Base-by-base conservation (phyloP, 2,329 filamentous ascomycete species). In the Bipolaris sorokiniana region DNA sequence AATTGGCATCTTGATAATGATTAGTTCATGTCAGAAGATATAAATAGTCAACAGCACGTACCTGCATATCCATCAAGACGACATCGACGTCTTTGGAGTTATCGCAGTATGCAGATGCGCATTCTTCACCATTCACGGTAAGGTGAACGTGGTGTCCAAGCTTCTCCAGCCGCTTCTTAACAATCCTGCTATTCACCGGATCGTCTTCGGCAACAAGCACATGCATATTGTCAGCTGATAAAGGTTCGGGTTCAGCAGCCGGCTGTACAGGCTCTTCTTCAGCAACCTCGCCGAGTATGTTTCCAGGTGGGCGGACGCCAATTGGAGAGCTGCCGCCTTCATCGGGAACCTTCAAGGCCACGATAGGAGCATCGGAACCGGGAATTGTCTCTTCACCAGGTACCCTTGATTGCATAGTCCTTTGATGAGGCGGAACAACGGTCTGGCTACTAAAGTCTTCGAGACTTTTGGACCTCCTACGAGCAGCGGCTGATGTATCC, bases 51-150 rank as follows among this genome's bases (percentile, higher is more conserved):
- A 28, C 26, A 10, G 26, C 26, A 77, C 85, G 76, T 72, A 92
- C 91, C 83, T 96, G 91, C 84, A 97, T 92, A 71, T 96, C 92
- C 92, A 96, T 96, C 61, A 97, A 81, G 46, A 97, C 82, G 5
- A 92, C 88, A 72, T 96, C 91, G 68, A 90, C 95, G 20, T 78
- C 77, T 23, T 74, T 74, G 0, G 87, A 81, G 48, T 82, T 83
- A 44, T 91, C 88, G 48, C 82, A 83, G 73, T 90, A 93, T 4
- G 86, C 82, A 48, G 83, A 81, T 5, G 90, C 88, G 69, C 92
- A 97, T 68, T 96, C 91, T 70, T 95, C 90, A 7, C 92, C 92
- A 61, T 96, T 96, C 36, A 90, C 83, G 0, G 91, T 91, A 62
- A 93, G 82, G 34, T 84, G 79, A 0, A 95, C 89, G 0, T 83